Base-by-base conservation (phyloP, 805 yeast genomes). In the Kodamaea sagamina region DNA sequence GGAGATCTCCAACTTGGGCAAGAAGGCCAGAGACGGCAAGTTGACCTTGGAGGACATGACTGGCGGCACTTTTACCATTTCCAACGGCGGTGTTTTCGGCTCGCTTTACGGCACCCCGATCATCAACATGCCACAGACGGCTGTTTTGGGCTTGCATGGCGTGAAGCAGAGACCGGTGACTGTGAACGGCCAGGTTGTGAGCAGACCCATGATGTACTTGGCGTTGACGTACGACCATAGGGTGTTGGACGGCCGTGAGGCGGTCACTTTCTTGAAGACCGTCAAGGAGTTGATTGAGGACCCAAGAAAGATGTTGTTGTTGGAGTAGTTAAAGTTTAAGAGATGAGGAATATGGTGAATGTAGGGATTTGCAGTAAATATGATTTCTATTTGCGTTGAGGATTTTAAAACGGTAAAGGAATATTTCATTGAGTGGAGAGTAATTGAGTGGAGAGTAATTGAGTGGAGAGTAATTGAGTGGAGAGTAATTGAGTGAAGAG, bases 181-280 rank as follows among this genome's bases (percentile, higher is more conserved):
- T 47, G 89, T 93, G 47, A 84, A 93, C 57, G 99, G 99, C 43
- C 90, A 92, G 78, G 79, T 93, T 57, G 99, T 87, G 55, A 79
- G 92, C 35, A 86, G 98, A 78, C 99, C 99, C 67, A 92, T 93
- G 98, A 93, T 93, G 99, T 93, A 93, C 80, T 74, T 93, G 61
- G 99, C 99, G 42, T 84, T 93, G 68, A 92, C 99, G 46, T 93
- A 93, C 69, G 99, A 93, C 67, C 99, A 93, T 77, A 86, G 99
- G 77, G 83, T 93, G 64, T 77, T 93, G 64, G 99, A 93, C 65
- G 99, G 99, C 57, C 88, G 98, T 74, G 99, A 93, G 75, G 98
- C 97, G 45, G 99, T 93, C 50, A 87, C 92, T 47, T 93, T 92
- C 88, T 80, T 93, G 73, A 90, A 82, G 77, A 88, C 96, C 26